Conservation (phyloP, 495 filamentous ascomycete genomes). For the Penicillium cosmopolitanum region DNA sequence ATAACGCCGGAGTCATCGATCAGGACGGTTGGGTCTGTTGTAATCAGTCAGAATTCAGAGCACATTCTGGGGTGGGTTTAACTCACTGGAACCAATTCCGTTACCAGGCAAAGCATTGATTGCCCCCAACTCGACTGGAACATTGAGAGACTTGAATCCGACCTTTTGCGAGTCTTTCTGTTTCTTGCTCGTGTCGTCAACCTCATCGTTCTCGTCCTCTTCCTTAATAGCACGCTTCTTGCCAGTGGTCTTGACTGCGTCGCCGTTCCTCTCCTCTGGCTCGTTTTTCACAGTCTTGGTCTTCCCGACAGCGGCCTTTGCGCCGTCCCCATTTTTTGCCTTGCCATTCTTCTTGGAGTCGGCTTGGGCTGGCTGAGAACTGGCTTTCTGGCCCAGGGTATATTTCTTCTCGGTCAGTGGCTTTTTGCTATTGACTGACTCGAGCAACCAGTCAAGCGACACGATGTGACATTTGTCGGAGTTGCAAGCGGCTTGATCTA, state of each 20-base stretch:
- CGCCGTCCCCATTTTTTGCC: neutral
- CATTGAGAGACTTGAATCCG: constrained; percentile 38
- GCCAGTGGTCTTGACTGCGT: constrained; percentile 28
- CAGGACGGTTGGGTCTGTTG: constrained; percentile 51
- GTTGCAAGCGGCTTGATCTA: constrained; percentile 55
- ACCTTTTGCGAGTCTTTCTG: constrained; percentile 49
- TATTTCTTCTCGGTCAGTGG: constrained; percentile 49
- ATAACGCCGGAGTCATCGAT: constrained; percentile 66
- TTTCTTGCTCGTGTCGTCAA: constrained; percentile 31
- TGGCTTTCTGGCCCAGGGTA: constrained; percentile 22
- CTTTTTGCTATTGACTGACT: constrained; percentile 47
- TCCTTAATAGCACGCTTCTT: constrained; percentile 31
- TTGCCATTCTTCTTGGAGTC: constrained; percentile 13
- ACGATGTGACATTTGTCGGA: constrained; percentile 58
- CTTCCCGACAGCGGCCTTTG: neutral
- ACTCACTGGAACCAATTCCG: too few relatives aligned
- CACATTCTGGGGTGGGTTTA: too few relatives aligned
- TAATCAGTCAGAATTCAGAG: neutral
- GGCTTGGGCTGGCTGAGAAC: constrained; percentile 2
- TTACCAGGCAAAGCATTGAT: too few relatives aligned
- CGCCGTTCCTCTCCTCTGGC: constrained; percentile 12
- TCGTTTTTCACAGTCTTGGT: neutral
- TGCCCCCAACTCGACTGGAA: constrained; percentile 52
- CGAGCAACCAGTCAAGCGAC: constrained; percentile 63
- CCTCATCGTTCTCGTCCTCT: constrained; percentile 8